A percentile compares a stretch with the other conserved stretches of the same genome.
Evolutionary conservation across 208 protist species (phyloP).

Genomic region (Trypanosoma brucei): DNA sequence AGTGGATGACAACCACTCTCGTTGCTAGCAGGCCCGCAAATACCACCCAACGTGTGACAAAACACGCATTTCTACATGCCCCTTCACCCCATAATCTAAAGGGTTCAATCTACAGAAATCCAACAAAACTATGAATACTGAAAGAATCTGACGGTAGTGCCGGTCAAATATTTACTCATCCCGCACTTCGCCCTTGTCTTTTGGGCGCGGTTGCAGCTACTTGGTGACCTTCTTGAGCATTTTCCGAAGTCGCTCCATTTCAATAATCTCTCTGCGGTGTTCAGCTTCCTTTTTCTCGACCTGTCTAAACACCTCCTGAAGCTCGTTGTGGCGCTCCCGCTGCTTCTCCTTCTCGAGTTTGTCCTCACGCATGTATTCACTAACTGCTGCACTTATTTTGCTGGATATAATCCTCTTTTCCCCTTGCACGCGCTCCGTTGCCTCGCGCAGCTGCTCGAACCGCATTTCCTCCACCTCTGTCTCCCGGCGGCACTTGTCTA

Average conservation of each 20-base stretch:
- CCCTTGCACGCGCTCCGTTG: constrained; percentile 32
- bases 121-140: too few relatives aligned
- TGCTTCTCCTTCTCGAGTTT: constrained; percentile 29
- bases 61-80: too few relatives aligned
- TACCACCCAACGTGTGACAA: too few relatives aligned
- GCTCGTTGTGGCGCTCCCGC: constrained; percentile 46
- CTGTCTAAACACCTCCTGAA: constrained; percentile 54
- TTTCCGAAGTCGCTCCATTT: constrained; percentile 58
- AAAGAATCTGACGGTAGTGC: too few relatives aligned
- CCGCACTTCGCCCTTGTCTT: too few relatives aligned
- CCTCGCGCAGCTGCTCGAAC: constrained; percentile 31
- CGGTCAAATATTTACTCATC: too few relatives aligned
- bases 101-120: too few relatives aligned
- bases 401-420: constrained; percentile 41
- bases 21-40: too few relatives aligned
- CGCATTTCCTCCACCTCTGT: constrained; percentile 1
- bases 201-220: neutral
- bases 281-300: constrained; percentile 65
- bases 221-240: constrained; percentile 57
- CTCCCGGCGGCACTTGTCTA: neutral
- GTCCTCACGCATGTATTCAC: constrained; percentile 33
- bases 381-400: constrained; percentile 48
- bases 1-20: too few relatives aligned
- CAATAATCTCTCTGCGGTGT: constrained; percentile 50
- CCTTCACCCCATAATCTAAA: too few relatives aligned